phyloP scores from a whole-genome alignment of 2,329 filamentous ascomycete genomes.

The Scortechinia acanthostroma region DNA sequence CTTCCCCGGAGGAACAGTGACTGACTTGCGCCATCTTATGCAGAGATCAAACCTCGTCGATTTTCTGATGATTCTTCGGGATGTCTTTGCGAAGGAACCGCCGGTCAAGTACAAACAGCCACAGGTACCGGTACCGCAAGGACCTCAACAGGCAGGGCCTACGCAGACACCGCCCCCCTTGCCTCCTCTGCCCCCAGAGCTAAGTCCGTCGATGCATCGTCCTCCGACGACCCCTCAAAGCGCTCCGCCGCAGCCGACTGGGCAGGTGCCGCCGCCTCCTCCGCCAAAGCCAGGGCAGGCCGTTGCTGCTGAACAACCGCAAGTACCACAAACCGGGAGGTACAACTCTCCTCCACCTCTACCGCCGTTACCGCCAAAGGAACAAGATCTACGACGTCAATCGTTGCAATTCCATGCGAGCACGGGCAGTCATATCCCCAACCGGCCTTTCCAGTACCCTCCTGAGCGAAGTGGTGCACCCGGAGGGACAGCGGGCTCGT shows the following conservation, averaged over 20 bases:
- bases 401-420: neutral
- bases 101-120: conserved; percentile 52
- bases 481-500: neutral
- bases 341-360: conserved; percentile 1
- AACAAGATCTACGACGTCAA: neutral
- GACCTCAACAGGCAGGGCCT: conserved; percentile 19
- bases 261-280: neutral
- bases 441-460: no score
- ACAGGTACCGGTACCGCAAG: conserved; percentile 20
- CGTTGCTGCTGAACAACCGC: neutral
- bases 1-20: neutral
- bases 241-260: neutral
- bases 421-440: no score
- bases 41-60: conserved; percentile 81
- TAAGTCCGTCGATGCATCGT: neutral
- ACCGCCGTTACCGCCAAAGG: neutral
- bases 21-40: conserved; percentile 5
- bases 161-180: conserved; percentile 49
- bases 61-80: conserved; percentile 73
- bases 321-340: neutral
- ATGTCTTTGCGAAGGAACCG: conserved; percentile 89
- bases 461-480: no score
- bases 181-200: conserved; percentile 15
- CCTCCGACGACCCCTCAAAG: neutral
- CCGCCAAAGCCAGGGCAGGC: neutral